Percentiles rank a stretch among this genome's conserved stretches.
These are phyloP conservation scores for Benincasa hispida DNA, from an alignment of 306 rosid species.

Conservation along the genomic window DNA sequence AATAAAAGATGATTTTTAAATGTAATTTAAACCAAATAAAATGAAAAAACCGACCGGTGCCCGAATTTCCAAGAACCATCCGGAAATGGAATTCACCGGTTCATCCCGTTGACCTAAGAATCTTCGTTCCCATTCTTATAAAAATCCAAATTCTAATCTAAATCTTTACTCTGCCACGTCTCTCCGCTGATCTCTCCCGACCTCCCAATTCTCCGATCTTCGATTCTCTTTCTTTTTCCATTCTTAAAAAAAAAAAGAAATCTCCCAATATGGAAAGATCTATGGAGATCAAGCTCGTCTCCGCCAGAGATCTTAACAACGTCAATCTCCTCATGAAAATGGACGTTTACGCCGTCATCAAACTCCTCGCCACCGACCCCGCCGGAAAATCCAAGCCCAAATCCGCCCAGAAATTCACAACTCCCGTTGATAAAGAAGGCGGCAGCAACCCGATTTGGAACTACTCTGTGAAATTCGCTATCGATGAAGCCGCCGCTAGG, in stretches of 20 bases:
- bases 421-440: conserved; percentile 24
- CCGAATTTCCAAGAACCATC: not conserved
- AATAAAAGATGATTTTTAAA: too few relatives aligned
- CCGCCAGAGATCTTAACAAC: conserved; percentile 59
- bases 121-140: not conserved
- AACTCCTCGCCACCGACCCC: conserved; percentile 23
- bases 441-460: conserved; percentile 59
- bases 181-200: not conserved
- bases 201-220: not conserved
- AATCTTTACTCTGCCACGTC: not conserved
- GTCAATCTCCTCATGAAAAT: conserved; percentile 58
- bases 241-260: not conserved
- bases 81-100: not conserved
- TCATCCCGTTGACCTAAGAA: not conserved
- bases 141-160: not conserved
- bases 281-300: conserved; percentile 46
- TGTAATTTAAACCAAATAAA: too few relatives aligned
- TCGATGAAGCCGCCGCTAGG: conserved; percentile 24
- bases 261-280: conserved; percentile 32
- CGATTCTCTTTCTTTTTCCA: not conserved
- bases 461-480: conserved; percentile 25
- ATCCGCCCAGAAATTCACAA: conserved; percentile 16
- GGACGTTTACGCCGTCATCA: conserved; percentile 58
- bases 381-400: conserved; percentile 21
- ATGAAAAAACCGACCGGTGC: not conserved